phyloP scores from a whole-genome alignment of 139 green algal species.

The Closterium sp. region DNA sequence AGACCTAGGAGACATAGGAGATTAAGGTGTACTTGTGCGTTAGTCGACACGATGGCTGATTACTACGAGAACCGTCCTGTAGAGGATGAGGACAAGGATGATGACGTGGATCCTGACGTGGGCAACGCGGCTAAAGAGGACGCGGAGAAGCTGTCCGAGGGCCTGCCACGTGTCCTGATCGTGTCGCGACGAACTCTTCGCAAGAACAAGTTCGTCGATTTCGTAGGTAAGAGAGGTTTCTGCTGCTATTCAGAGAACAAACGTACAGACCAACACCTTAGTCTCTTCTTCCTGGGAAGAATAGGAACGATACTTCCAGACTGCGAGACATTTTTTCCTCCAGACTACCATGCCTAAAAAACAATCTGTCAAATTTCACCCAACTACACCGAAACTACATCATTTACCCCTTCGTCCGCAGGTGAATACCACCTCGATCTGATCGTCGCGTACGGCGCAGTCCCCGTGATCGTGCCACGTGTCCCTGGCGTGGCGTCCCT shows the following conservation, averaged over 20 bases:
- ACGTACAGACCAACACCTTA: background rate
- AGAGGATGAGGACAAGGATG: background rate
- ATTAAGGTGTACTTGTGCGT: background rate
- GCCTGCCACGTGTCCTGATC: conserved; percentile 50
- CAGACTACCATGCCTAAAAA: too few relatives aligned
- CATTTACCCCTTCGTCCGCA: background rate
- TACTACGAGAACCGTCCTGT: background rate
- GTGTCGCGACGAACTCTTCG: conserved; percentile 36
- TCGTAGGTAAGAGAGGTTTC: conserved; percentile 34
- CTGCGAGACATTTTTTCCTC: too few relatives aligned
- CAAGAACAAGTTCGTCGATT: conserved; percentile 56
- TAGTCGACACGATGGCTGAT: background rate
- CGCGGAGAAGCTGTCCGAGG: conserved; percentile 16
- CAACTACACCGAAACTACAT: background rate
- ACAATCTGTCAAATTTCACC: too few relatives aligned
- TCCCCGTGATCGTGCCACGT: conserved; percentile 50
- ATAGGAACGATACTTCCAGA: background rate
- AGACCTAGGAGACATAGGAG: background rate
- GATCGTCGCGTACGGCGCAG: conserved; percentile 45
- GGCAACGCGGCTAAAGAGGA: background rate
- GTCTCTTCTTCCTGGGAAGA: background rate
- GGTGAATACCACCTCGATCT: conserved; percentile 53
- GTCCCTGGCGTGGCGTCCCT: conserved; percentile 34
- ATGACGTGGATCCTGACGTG: background rate
- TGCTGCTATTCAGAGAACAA: background rate